Conservation (phyloP, 495 filamentous ascomycete species). For the Penicillium lividum region DNA sequence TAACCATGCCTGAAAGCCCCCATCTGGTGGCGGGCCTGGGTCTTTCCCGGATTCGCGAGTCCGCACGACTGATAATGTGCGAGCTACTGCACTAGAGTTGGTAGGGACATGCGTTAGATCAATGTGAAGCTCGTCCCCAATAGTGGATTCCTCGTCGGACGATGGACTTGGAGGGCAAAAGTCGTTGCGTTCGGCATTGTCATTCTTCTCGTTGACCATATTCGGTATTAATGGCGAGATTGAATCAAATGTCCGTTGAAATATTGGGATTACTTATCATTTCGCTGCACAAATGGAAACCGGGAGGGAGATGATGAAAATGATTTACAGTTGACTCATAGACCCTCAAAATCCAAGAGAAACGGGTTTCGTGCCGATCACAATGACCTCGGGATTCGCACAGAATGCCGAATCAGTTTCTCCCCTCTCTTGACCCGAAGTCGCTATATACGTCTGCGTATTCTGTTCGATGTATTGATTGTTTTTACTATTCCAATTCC, state of each 20-base stretch:
- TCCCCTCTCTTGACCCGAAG: background rate
- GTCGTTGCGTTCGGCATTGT: conserved; percentile 6
- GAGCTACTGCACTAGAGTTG: conserved; percentile 30
- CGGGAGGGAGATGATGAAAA: background rate
- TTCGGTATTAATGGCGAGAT: background rate
- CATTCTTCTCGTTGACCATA: conserved; percentile 2
- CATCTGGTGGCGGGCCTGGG: conserved; percentile 51
- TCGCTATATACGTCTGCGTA: no score
- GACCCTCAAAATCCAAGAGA: background rate
- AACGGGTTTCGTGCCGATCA: conserved; percentile 23
- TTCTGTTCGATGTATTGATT: no score
- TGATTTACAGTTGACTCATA: background rate
- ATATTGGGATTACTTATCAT: background rate
- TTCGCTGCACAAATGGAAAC: background rate
- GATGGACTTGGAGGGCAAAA: conserved; percentile 3
- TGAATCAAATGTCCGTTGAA: background rate
- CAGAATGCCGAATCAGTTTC: conserved; percentile 20
- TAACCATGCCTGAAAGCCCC: conserved; percentile 65
- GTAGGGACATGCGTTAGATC: conserved; percentile 28
- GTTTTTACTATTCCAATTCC: background rate
- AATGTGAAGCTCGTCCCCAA: conserved; percentile 13
- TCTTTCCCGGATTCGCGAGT: conserved; percentile 52
- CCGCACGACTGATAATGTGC: conserved; percentile 42
- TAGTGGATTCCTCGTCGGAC: conserved; percentile 30
- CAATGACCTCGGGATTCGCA: conserved; percentile 25